Percentiles rank a stretch among this genome's conserved stretches.
phyloP scores from a whole-genome alignment of 257 asterid genomes.

The Gardenia jasminoides region DNA sequence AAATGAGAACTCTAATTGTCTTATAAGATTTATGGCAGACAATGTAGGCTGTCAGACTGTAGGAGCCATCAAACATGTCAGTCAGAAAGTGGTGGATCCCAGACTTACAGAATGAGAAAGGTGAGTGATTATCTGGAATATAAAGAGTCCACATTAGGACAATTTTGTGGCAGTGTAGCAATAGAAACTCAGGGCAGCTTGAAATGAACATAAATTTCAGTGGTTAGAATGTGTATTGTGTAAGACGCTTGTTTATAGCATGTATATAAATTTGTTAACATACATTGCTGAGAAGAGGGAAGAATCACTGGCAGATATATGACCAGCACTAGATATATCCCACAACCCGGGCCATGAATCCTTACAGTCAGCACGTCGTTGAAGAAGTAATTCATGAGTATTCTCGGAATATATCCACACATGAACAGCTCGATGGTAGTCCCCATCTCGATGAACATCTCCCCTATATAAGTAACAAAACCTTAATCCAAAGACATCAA shows the following conservation, averaged over 20 bases:
- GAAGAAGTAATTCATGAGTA: slow-evolving; percentile 79
- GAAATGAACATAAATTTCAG: neutral
- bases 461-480: slow-evolving; percentile 41
- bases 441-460: slow-evolving; percentile 83
- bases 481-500: slow-evolving; percentile 7
- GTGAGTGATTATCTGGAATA: neutral
- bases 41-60: too few species aligned
- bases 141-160: neutral
- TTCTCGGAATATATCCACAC: slow-evolving; percentile 90
- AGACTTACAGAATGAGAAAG: neutral
- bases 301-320: slow-evolving; percentile 94
- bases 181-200: neutral
- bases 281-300: slow-evolving; percentile 86
- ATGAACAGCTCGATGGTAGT: slow-evolving; percentile 92
- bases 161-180: neutral
- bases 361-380: slow-evolving; percentile 77
- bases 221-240: neutral
- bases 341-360: slow-evolving; percentile 96
- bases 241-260: neutral
- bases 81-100: too few species aligned
- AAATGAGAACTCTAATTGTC: too few species aligned
- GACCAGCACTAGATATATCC: slow-evolving; percentile 99
- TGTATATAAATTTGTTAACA: neutral
- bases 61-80: too few species aligned
- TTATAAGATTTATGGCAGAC: too few species aligned